Evolutionary conservation across 106 monocot genomes (phyloP), one percentile per base, ranked within the genome.

Genomic region (Dendrobium huoshanense): DNA sequence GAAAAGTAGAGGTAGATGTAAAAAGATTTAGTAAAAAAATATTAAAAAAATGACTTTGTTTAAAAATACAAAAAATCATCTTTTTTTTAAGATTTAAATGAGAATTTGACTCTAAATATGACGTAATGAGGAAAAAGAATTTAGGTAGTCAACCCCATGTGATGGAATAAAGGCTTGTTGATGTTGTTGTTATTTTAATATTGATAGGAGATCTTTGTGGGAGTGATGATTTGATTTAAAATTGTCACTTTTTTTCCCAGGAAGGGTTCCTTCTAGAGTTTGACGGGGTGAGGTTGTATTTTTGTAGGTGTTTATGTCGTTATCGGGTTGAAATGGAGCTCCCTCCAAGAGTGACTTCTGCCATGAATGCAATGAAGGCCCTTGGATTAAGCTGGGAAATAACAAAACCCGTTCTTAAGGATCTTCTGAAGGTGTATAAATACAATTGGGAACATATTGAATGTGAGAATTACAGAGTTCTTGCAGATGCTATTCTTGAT

Each of bases 371-470:
- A 15, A 90, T 94, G 94, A 85, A 80, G 67, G 55, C 1, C 41
- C 72, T 88, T 64, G 92, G 92, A 9, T 82, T 95, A 72, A 55
- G 80, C 3, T 41, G 13, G 15, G 29, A 81, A 13, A 85, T 44
- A 48, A 84, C 77, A 0, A 89, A 82, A 49, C 83, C 81, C 41
- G 87, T 92, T 22, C 78, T 95, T 64, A 87, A 82, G 72, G 73
- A 80, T 3, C 86, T 95, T 7, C 74, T 95, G 41, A 79, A 77
- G 37, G 79, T 81, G 45, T 95, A 74, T 15, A 92, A 87, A 3
- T 33, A 87, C 73, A 90, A 86, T 6, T 92, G 92, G 92, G 85
- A 84, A 22, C 59, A 79, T 29, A 92, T 95, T 48, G 95, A 95
- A 82, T 83, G 79, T 6, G 87, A 95, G 22, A 84, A 81, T 68